These are phyloP conservation scores for Smallanthus sonchifolius DNA, from an alignment of 129 eudicot genomes.

Conservation along the genomic window DNA sequence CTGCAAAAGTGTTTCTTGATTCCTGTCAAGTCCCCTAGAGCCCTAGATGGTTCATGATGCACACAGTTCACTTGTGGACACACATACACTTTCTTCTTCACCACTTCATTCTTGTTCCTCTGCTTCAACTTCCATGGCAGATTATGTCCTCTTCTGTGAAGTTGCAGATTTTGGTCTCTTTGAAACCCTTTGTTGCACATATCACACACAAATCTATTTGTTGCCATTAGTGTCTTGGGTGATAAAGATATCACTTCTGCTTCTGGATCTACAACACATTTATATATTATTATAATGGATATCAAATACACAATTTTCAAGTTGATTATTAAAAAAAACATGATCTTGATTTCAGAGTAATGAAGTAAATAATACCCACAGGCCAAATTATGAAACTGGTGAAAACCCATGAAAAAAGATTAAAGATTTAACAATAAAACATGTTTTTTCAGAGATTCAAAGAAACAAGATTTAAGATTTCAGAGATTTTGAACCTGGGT, in stretches of 20 bases:
- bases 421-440: not conserved
- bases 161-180: constrained; percentile 75
- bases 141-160: constrained; percentile 79
- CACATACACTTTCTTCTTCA: constrained; percentile 70
- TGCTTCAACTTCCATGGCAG: constrained; percentile 87
- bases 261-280: constrained; percentile 44
- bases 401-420: not conserved
- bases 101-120: constrained; percentile 47
- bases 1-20: constrained; percentile 73
- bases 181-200: constrained; percentile 81
- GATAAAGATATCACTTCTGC: constrained; percentile 79
- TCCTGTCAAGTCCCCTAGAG: constrained; percentile 67
- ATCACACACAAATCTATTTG: constrained; percentile 74
- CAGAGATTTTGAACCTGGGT: constrained; percentile 51
- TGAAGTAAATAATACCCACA: not conserved
- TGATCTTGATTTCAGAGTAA: not conserved
- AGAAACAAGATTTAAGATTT: not conserved
- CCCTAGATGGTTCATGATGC: constrained; percentile 77
- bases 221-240: constrained; percentile 61
- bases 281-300: too few species aligned
- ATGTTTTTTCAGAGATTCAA: not conserved
- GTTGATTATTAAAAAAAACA: not conserved
- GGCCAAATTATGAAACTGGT: not conserved
- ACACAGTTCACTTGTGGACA: constrained; percentile 72
- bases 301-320: not conserved